These are phyloP conservation scores for Xylaria hypoxylon DNA, from an alignment of 2,329 filamentous ascomycete genomes.

Conservation along the genomic window DNA sequence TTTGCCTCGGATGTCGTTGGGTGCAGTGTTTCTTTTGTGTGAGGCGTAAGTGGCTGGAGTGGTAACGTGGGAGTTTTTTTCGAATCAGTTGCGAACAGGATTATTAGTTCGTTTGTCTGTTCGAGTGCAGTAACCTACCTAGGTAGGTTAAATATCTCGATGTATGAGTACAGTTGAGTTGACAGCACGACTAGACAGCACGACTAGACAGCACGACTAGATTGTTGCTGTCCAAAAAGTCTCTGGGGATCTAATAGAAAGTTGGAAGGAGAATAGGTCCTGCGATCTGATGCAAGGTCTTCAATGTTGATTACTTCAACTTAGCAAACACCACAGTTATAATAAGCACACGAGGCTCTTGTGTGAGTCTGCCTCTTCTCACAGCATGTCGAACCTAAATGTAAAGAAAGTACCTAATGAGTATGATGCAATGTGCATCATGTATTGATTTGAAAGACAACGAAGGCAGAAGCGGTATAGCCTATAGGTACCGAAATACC, in stretches of 20 bases:
- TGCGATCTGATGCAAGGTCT: not conserved
- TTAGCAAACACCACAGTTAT: not conserved
- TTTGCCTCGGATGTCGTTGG: conserved; percentile 3
- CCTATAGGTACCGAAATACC: no score
- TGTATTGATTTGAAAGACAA: no score
- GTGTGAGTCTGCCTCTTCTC: not conserved
- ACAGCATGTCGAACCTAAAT: not conserved
- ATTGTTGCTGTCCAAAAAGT: conserved; percentile 2
- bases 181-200: no score
- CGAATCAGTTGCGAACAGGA: not conserved
- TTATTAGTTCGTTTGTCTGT: not conserved
- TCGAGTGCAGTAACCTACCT: not conserved
- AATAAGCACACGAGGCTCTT: not conserved
- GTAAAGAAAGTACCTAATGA: not conserved
- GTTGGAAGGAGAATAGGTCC: not conserved
- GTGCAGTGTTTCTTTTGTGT: not conserved
- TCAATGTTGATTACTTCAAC: not conserved
- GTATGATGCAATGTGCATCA: not conserved
- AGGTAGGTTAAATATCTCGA: no score
- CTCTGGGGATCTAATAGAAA: not conserved
- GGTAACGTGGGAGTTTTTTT: not conserved
- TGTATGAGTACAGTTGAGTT: not conserved
- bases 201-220: not conserved
- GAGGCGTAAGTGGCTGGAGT: not conserved
- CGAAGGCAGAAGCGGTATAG: no score